Evolutionary conservation across 163 green algal species (phyloP).

Genomic region (Scenedesmus sp.): DNA sequence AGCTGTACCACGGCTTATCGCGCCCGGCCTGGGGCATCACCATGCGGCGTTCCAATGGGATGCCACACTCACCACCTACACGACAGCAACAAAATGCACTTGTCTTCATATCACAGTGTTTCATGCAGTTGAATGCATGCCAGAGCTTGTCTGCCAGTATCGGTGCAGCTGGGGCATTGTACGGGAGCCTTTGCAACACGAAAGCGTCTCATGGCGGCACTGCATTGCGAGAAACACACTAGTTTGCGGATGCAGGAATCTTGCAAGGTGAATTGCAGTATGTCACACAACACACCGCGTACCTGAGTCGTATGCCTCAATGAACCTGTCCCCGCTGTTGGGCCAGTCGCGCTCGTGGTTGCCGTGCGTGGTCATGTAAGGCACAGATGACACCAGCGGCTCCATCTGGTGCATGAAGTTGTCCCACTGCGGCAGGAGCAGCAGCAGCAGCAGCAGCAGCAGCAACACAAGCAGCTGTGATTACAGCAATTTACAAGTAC

Average conservation of each 20-base stretch:
- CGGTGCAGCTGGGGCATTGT: too few species aligned
- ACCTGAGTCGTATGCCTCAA: neutral
- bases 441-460: neutral
- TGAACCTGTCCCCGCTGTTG: slow-evolving; percentile 59
- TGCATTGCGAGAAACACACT: too few species aligned
- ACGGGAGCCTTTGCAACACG: too few species aligned
- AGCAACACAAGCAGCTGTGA: neutral
- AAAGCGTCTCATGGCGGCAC: too few species aligned
- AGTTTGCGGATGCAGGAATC: neutral
- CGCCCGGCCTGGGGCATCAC: slow-evolving; percentile 62
- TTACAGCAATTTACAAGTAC: neutral
- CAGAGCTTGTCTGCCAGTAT: too few species aligned
- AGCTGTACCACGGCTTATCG: slow-evolving; percentile 76
- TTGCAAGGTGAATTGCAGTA: neutral
- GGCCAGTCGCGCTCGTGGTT: slow-evolving; percentile 82
- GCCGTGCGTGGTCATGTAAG: slow-evolving; percentile 81
- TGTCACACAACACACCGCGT: neutral
- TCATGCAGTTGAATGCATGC: too few species aligned
- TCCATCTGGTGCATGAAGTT: slow-evolving; percentile 83
- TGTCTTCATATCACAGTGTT: too few species aligned
- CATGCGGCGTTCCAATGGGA: slow-evolving; percentile 64
- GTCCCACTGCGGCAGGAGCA: slow-evolving; percentile 77
- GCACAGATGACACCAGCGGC: slow-evolving; percentile 69
- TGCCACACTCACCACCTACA: slow-evolving; percentile 76
- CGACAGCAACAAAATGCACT: neutral